Percentiles rank a stretch among this genome's conserved stretches.
These are phyloP conservation scores for Aspergillus leporis DNA, from an alignment of 495 filamentous ascomycete species.

Conservation along the genomic window DNA sequence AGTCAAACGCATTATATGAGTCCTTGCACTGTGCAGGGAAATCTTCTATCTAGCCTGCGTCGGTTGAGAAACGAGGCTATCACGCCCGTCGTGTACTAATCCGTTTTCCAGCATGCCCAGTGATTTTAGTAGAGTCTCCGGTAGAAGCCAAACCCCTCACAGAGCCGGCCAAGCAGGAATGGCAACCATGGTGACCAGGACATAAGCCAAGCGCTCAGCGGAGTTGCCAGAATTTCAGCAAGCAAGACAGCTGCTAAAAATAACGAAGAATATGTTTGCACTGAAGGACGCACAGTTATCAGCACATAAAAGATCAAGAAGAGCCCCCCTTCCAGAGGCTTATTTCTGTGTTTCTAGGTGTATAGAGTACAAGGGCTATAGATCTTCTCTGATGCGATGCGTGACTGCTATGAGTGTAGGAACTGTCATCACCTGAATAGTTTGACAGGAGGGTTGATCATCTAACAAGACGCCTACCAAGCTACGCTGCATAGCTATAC, in stretches of 20 bases:
- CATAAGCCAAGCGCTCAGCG: constrained; percentile 15
- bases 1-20: constrained; percentile 1
- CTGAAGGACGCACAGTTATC: no score
- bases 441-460: no score
- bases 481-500: no score
- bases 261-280: constrained; percentile 2
- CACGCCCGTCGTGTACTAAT: neutral
- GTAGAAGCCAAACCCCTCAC: constrained; percentile 6
- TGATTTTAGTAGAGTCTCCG: constrained; percentile 12
- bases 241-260: constrained; percentile 4
- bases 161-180: constrained; percentile 4
- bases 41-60: neutral
- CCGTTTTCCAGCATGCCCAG: neutral
- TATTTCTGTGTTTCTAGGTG: no score
- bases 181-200: constrained; percentile 6
- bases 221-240: constrained; percentile 10
- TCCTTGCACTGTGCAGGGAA: neutral
- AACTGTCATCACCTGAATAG: no score
- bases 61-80: neutral
- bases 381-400: no score
- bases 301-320: no score
- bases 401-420: no score
- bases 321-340: neutral
- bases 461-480: no score
- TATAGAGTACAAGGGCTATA: no score